Evolutionary conservation across 768 basidiomycete genomes (phyloP).

Genomic region (Leccinum fibrillosum): DNA sequence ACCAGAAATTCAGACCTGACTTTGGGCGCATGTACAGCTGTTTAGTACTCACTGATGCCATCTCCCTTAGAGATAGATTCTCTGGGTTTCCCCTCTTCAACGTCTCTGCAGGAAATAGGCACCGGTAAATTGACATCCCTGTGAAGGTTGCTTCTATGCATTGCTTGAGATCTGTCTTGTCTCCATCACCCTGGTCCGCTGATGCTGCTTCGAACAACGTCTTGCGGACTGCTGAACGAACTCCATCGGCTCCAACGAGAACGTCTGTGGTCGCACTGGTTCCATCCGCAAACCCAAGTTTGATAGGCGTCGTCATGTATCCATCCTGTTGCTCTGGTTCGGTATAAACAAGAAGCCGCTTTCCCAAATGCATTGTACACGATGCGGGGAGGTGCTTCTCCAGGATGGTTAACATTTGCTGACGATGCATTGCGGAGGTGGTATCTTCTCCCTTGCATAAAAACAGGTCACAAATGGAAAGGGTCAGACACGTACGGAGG

Average conservation of each 20-base stretch:
- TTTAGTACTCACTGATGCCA: slow-evolving; percentile 19
- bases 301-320: slow-evolving; percentile 21
- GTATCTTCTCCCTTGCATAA: slow-evolving; percentile 11
- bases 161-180: slow-evolving; percentile 4
- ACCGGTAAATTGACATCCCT: slow-evolving; percentile 40
- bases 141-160: slow-evolving; percentile 35
- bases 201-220: slow-evolving; percentile 19
- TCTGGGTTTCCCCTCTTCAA: slow-evolving; percentile 26
- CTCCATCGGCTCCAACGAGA: slow-evolving; percentile 46
- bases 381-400: slow-evolving; percentile 17
- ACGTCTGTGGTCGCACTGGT: slow-evolving; percentile 35
- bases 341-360: slow-evolving; percentile 17
- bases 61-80: slow-evolving; percentile 14
- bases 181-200: background rate
- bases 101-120: slow-evolving; percentile 31
- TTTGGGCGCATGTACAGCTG: background rate
- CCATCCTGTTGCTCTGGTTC: slow-evolving; percentile 16
- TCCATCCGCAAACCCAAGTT: slow-evolving; percentile 15
- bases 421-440: slow-evolving; percentile 18
- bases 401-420: slow-evolving; percentile 17
- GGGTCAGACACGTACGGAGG: slow-evolving; percentile 12
- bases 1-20: slow-evolving; percentile 8
- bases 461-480: background rate
- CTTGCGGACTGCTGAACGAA: slow-evolving; percentile 30
- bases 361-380: slow-evolving; percentile 14